Conservation (phyloP, 106 monocot species). For the Apostasia ramifera region DNA sequence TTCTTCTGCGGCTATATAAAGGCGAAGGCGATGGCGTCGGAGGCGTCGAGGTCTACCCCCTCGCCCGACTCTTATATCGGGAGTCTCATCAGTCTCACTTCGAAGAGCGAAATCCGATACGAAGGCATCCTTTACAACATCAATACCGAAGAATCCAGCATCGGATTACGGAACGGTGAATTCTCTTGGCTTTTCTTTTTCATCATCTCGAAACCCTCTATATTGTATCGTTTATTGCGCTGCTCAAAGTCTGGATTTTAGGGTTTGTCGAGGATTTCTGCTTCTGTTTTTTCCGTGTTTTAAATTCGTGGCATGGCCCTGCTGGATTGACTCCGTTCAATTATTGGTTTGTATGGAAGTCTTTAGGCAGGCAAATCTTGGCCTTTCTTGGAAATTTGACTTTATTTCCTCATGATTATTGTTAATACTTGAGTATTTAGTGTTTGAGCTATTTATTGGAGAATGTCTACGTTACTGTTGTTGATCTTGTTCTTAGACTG, state of each 20-base stretch:
- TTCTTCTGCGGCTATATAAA: not conserved
- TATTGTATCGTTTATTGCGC: not conserved
- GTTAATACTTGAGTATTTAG: too few species aligned
- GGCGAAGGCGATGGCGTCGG: conserved; percentile 7
- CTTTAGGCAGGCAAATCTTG: too few species aligned
- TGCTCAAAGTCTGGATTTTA: not conserved
- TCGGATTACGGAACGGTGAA: conserved; percentile 78
- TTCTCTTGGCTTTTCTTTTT: not conserved
- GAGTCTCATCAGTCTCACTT: conserved; percentile 88
- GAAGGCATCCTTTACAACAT: conserved; percentile 77
- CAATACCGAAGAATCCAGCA: conserved; percentile 94
- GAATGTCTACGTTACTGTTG: too few species aligned
- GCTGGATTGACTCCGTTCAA: not conserved
- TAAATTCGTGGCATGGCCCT: too few species aligned
- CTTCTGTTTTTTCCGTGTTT: not conserved
- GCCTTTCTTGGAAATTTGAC: too few species aligned
- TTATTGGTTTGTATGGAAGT: not conserved
- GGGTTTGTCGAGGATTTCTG: not conserved
- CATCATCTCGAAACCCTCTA: not conserved
- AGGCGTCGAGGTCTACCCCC: conserved; percentile 5
- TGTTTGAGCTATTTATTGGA: too few species aligned
- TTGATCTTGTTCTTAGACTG: too few species aligned
- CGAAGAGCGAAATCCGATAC: conserved; percentile 91
- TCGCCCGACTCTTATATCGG: conserved; percentile 48
- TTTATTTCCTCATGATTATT: too few species aligned